Percentiles rank a stretch among this genome's conserved stretches.
phyloP scores from a whole-genome alignment of 306 rosid genomes.

The Cucurbita maxima region DNA sequence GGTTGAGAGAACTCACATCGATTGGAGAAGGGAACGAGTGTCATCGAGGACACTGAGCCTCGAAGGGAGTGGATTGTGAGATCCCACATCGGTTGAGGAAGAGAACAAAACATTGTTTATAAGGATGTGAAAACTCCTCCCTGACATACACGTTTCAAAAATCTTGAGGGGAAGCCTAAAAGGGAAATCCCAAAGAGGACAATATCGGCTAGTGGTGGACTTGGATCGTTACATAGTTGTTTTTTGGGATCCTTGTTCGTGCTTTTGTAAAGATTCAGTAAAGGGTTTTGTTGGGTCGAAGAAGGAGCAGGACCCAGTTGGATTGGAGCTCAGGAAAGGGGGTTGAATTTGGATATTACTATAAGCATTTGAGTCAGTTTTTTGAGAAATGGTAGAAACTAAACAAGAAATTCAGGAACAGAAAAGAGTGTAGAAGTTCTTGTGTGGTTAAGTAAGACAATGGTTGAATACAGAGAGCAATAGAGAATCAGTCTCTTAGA shows the following conservation, averaged over 20 bases:
- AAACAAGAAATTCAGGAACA: constrained; percentile 22
- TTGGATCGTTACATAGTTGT: too few species aligned
- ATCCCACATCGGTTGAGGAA: too few species aligned
- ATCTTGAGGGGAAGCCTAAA: too few species aligned
- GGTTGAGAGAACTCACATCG: too few species aligned
- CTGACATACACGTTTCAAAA: too few species aligned
- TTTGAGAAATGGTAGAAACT: constrained; percentile 19
- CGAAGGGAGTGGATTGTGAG: too few species aligned
- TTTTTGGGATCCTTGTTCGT: constrained; percentile 1
- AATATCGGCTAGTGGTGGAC: too few species aligned
- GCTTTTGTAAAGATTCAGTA: constrained; percentile 12
- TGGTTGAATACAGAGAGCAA: neutral
- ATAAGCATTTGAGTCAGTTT: constrained; percentile 18
- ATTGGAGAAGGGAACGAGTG: too few species aligned
- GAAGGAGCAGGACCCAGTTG: constrained; percentile 17
- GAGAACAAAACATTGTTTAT: too few species aligned
- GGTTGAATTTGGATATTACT: constrained; percentile 29
- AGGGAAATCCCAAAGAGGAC: too few species aligned
- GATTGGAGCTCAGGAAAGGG: constrained; percentile 26
- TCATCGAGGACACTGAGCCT: too few species aligned
- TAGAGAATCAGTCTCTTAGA: neutral
- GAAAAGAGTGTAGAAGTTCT: constrained; percentile 13
- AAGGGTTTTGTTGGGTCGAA: constrained; percentile 12
- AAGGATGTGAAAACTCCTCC: too few species aligned
- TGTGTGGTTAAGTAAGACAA: neutral